A percentile compares a stretch with the other conserved stretches of the same genome.
phyloP scores from a whole-genome alignment of 1,284 basidiomycete genomes.

The Trichosporon coremiiforme region DNA sequence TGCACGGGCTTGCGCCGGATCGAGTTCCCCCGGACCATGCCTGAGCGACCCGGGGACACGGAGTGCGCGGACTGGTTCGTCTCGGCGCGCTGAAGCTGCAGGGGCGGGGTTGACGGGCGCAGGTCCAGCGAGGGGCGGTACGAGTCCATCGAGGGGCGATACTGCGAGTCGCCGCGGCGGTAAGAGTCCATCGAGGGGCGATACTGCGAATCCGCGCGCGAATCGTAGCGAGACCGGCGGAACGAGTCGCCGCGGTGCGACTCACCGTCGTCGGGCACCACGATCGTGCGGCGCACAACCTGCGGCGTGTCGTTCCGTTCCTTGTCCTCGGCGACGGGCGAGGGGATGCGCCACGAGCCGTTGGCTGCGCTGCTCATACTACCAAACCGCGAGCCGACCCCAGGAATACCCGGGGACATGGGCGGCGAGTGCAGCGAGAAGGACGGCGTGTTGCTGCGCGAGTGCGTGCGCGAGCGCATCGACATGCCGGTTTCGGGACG shows the following conservation, averaged over 20 bases:
- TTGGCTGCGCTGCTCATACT: conserved; percentile 18
- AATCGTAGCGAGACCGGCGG: not conserved
- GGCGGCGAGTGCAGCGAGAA: conserved; percentile 18
- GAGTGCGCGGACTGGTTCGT: conserved; percentile 10
- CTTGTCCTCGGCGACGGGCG: conserved; percentile 25
- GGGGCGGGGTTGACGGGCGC: not conserved
- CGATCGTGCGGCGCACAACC: conserved; percentile 44
- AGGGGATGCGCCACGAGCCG: conserved; percentile 21
- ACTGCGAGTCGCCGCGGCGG: not conserved
- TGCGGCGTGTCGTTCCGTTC: not conserved
- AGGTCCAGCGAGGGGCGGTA: not conserved
- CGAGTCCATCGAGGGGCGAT: not conserved
- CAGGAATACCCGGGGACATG: conserved; percentile 1
- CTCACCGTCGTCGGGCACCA: conserved; percentile 36
- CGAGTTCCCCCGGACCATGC: conserved; percentile 26
- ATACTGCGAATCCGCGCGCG: too few relatives aligned
- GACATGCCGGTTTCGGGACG: conserved; percentile 21
- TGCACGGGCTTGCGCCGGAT: conserved; percentile 51
- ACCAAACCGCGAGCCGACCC: conserved; percentile 18
- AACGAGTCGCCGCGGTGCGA: conserved; percentile 20
- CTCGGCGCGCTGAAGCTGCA: conserved; percentile 12
- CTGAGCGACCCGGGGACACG: not conserved
- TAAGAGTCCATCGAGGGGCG: not conserved
- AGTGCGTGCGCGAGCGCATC: conserved; percentile 18
- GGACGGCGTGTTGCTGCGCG: conserved; percentile 22